phyloP scores from a whole-genome alignment of 2,329 filamentous ascomycete genomes.

The Alternaria metachromatica region DNA sequence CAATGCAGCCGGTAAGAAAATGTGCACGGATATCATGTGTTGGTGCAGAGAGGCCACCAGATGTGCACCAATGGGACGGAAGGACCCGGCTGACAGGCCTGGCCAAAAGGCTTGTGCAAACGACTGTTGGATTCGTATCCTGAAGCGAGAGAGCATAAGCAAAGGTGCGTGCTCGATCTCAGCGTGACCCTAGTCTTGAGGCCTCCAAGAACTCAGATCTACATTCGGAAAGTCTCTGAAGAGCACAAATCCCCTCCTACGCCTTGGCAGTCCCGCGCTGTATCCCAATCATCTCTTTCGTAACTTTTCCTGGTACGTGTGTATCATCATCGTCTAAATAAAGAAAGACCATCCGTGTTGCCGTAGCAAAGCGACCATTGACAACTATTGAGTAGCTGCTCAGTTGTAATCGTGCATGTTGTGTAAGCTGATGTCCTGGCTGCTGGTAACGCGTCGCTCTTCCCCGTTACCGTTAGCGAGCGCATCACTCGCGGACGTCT shows the following conservation, averaged over 20 bases:
- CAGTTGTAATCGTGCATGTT: constrained; percentile 56
- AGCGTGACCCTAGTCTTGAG: neutral
- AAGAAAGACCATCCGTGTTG: neutral
- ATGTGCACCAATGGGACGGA: constrained; percentile 8
- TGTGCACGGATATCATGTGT: neutral
- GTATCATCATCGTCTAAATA: constrained; percentile 4
- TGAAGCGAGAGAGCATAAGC: constrained; percentile 6
- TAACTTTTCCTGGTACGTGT: constrained; percentile 5
- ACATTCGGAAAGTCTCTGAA: neutral
- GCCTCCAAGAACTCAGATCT: neutral
- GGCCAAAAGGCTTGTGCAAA: constrained; percentile 9
- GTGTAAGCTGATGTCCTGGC: constrained; percentile 67
- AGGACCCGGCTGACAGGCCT: constrained; percentile 4
- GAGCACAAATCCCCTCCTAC: neutral
- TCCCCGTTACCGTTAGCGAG: constrained; percentile 28
- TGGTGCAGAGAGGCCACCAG: neutral
- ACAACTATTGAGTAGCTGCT: neutral
- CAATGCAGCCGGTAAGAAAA: constrained; percentile 5
- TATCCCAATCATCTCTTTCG: constrained; percentile 4
- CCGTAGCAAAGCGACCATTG: neutral
- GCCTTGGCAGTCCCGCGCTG: neutral
- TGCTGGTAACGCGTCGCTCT: constrained; percentile 49
- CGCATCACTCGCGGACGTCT: constrained; percentile 21
- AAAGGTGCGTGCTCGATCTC: constrained; percentile 10
- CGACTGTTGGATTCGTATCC: constrained; percentile 7